These are phyloP conservation scores for Saccharomyces uvarum DNA, from an alignment of 1,139 yeast species.

Conservation along the genomic window DNA sequence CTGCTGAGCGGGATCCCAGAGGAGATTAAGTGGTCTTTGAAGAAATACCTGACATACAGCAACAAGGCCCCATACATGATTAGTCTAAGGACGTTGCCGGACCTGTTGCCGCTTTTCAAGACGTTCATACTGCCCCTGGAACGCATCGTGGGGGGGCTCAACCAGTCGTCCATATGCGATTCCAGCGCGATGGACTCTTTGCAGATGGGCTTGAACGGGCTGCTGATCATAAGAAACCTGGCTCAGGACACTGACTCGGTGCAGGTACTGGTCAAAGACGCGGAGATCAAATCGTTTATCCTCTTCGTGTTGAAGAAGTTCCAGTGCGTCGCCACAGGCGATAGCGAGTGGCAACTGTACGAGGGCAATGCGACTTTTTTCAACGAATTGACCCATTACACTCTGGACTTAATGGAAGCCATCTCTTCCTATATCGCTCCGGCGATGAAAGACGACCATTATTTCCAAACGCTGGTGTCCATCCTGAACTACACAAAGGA, in stretches of 20 bases:
- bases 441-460: slow-evolving; percentile 53
- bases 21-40: slow-evolving; percentile 54
- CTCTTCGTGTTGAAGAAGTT: slow-evolving; percentile 24
- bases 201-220: slow-evolving; percentile 28
- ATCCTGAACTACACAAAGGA: slow-evolving; percentile 46
- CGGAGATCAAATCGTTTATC: slow-evolving; percentile 40
- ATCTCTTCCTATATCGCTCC: slow-evolving; percentile 78
- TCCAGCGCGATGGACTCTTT: slow-evolving; percentile 13
- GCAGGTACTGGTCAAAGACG: slow-evolving; percentile 59
- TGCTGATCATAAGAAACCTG: slow-evolving; percentile 64
- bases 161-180: slow-evolving; percentile 20
- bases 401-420: slow-evolving; percentile 76
- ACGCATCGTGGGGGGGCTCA: slow-evolving; percentile 22
- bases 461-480: slow-evolving; percentile 45
- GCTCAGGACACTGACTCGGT: slow-evolving; percentile 80
- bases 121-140: slow-evolving; percentile 17
- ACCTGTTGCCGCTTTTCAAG: slow-evolving; percentile 24
- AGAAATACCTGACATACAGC: slow-evolving; percentile 32
- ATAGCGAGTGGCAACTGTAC: slow-evolving; percentile 17
- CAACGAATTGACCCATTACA: slow-evolving; percentile 58
- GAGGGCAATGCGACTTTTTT: slow-evolving; percentile 33
- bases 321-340: slow-evolving; percentile 11
- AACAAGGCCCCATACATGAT: slow-evolving; percentile 33
- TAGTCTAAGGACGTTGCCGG: slow-evolving; percentile 24
- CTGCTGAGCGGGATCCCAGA: slow-evolving; percentile 45